Percentiles rank a stretch among this genome's conserved stretches.
These are phyloP conservation scores for Imleria badia DNA, from an alignment of 768 basidiomycete genomes.

Conservation along the genomic window DNA sequence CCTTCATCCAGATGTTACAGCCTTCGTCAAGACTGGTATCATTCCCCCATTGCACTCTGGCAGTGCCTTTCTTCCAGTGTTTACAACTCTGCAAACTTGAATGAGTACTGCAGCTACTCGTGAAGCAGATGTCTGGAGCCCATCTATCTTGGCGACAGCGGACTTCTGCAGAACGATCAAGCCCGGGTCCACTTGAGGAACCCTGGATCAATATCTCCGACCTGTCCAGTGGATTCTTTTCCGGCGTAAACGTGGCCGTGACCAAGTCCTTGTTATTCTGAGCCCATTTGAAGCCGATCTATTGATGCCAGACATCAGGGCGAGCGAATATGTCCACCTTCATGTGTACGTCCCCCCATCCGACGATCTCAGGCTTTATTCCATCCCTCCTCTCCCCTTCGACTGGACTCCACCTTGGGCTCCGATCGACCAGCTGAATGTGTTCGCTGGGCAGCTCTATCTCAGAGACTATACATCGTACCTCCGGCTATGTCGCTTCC, in stretches of 20 bases:
- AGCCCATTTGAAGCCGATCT: no score
- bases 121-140: no score
- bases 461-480: no score
- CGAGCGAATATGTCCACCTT: no score
- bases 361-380: slow-evolving; percentile 29
- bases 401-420: no score
- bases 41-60: slow-evolving; percentile 9
- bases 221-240: slow-evolving; percentile 26
- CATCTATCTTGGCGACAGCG: no score
- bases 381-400: slow-evolving; percentile 1
- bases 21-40: slow-evolving; percentile 32
- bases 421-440: no score
- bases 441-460: no score
- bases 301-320: no score
- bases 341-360: slow-evolving; percentile 41
- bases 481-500: slow-evolving; percentile 23
- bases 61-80: slow-evolving; percentile 18
- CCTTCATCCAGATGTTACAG: no score
- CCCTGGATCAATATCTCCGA: slow-evolving; percentile 14
- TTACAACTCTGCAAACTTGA: slow-evolving; percentile 8
- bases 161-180: no score
- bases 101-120: background rate
- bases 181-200: background rate
- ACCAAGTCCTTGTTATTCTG: no score
- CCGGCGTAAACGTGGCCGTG: background rate